Evolutionary conservation across 352 stramenopile genomes (phyloP), one percentile per base, ranked within the genome.

Genomic region (Globisporangium okanoganense): DNA sequence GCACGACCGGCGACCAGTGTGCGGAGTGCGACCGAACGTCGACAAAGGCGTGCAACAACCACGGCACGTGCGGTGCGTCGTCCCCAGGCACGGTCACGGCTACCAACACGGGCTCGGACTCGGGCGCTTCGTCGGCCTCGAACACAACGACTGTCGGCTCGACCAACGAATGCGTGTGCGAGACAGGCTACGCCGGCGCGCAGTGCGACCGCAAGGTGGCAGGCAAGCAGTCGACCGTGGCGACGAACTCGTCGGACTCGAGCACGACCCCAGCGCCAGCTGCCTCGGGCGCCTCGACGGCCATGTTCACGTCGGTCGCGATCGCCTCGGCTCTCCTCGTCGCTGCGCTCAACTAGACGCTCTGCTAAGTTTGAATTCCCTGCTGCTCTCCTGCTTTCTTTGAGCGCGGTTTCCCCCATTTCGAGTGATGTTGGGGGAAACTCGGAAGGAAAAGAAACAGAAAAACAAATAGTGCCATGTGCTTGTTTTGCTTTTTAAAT

Each of bases 1-100:
- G 83, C 35, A 92, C 81, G 8, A 85, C 71, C 0, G 83, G 83
- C 31, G 59, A 87, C 70, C 80, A 92, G 68, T 92, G 83, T 50
- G 70, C 80, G 5, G 72, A 85, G 60, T 92, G 83, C 47, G 80
- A 92, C 66, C 75, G 77, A 0, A 57, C 35, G 8, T 86, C 74
- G 5, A 61, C 67, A 20, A 78, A 75, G 61, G 76, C 80, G 22
- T 92, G 82, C 72, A 80, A 78, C 58, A 73, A 70, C 56, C 67
- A 86, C 53, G 82, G 82, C 56, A 79, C 56, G 48, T 92, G 82
- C 52, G 59, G 79, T 24, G 8, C 36, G 25, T 3, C n/a, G 33
- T 40, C 33, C 4, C 65, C 71, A 18, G 72, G 70, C 36, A 69
- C 71, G 13, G 65, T 59, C 12, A 61, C 64, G 22, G 56, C 54